These are phyloP conservation scores for Leccinum boreale DNA, from an alignment of 768 basidiomycete genomes.

Conservation along the genomic window DNA sequence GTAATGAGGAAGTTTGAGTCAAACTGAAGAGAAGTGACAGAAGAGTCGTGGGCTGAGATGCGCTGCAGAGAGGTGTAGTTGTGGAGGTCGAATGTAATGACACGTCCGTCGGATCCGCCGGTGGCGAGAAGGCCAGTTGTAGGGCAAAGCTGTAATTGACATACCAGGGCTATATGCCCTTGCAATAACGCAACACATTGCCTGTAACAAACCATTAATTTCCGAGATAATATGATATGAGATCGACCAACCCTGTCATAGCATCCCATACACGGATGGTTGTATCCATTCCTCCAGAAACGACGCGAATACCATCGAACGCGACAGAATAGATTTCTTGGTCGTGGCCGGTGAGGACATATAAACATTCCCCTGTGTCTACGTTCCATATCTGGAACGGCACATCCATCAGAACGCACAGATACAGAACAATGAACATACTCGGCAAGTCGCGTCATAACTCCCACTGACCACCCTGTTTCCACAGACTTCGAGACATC, in stretches of 20 bases:
- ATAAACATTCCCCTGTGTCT: slow-evolving; percentile 84
- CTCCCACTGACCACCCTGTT: slow-evolving; percentile 85
- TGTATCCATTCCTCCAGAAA: slow-evolving; percentile 90
- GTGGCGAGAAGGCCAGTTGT: slow-evolving; percentile 60
- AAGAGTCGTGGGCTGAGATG: slow-evolving; percentile 85
- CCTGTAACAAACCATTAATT: slow-evolving; percentile 36
- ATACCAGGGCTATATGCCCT: slow-evolving; percentile 91
- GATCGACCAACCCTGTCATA: slow-evolving; percentile 63
- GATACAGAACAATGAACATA: slow-evolving; percentile 33
- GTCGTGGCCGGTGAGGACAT: slow-evolving; percentile 77
- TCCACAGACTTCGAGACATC: slow-evolving; percentile 87
- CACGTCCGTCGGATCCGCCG: slow-evolving; percentile 85
- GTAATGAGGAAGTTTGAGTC: slow-evolving; percentile 80
- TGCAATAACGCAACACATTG: slow-evolving; percentile 81
- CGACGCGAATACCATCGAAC: slow-evolving; percentile 79
- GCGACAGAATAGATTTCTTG: slow-evolving; percentile 91
- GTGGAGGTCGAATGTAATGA: slow-evolving; percentile 63
- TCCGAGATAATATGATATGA: neutral
- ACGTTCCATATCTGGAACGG: slow-evolving; percentile 77
- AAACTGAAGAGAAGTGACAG: slow-evolving; percentile 85
- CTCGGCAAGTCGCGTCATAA: slow-evolving; percentile 86
- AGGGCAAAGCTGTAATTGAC: slow-evolving; percentile 79
- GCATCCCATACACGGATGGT: slow-evolving; percentile 91
- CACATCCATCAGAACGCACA: neutral
- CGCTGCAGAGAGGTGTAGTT: slow-evolving; percentile 50